A percentile compares a stretch with the other conserved stretches of the same genome.
Conservation (phyloP, 306 rosid genomes). For the Casuarina cunninghamiana region DNA sequence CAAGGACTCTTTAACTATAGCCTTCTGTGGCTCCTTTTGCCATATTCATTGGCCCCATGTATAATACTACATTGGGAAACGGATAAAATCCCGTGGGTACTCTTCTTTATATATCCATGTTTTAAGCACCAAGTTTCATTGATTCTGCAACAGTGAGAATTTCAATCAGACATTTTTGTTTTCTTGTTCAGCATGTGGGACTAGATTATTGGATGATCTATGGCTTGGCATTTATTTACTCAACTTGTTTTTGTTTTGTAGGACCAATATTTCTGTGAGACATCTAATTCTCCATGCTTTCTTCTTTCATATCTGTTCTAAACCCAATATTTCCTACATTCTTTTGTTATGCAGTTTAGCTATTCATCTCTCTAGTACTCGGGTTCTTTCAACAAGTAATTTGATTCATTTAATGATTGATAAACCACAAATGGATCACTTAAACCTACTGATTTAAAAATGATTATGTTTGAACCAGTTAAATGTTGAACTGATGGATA, state of each 20-base stretch:
- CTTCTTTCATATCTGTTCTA: background rate
- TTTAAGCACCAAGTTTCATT: background rate
- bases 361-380: background rate
- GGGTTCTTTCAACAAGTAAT: background rate
- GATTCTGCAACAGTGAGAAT: background rate
- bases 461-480: background rate
- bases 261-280: background rate
- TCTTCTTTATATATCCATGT: background rate
- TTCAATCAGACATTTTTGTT: background rate
- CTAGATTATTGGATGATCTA: background rate
- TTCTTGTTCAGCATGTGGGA: background rate
- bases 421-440: background rate
- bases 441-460: background rate
- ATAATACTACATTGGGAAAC: conserved; percentile 4
- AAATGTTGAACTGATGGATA: background rate
- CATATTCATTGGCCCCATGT: conserved; percentile 17
- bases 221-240: conserved; percentile 3
- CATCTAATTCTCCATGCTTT: background rate
- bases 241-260: conserved; percentile 4
- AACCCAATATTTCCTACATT: background rate
- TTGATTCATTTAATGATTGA: background rate
- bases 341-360: background rate
- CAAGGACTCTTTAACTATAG: conserved; percentile 20
- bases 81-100: conserved; percentile 3
- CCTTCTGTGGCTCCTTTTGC: conserved; percentile 1